A percentile compares a stretch with the other conserved stretches of the same genome.
Evolutionary conservation across 2,329 filamentous ascomycete genomes (phyloP).

Genomic region (Pseudopithomyces chartarum): DNA sequence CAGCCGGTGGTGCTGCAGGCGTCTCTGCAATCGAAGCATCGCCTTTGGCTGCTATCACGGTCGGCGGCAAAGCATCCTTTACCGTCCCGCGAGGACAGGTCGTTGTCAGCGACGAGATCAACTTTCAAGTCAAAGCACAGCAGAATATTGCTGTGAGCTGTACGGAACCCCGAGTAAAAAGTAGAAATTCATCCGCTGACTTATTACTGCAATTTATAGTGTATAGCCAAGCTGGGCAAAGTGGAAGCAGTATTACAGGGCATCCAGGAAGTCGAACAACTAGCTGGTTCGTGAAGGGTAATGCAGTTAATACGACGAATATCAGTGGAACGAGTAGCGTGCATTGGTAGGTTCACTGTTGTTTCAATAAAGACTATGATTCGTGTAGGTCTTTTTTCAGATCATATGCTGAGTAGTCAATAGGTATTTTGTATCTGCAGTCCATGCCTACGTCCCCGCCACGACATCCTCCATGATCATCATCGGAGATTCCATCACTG

Average conservation of each 20-base stretch:
- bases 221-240: constrained; percentile 61
- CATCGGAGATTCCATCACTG: constrained; percentile 69
- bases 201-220: constrained; percentile 28
- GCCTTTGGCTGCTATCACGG: constrained; percentile 60
- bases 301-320: constrained; percentile 55
- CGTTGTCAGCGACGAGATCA: constrained; percentile 64
- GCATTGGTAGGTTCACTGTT: constrained; percentile 43
- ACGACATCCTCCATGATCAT: constrained; percentile 54
- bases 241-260: constrained; percentile 60
- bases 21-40: constrained; percentile 55
- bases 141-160: constrained; percentile 59
- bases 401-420: not conserved
- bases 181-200: no score
- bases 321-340: constrained; percentile 49
- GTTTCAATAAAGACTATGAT: not conserved
- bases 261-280: constrained; percentile 69
- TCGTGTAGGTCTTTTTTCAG: not conserved
- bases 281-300: constrained; percentile 62
- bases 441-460: constrained; percentile 57
- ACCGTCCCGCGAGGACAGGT: constrained; percentile 60
- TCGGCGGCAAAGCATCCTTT: constrained; percentile 58
- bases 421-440: constrained; percentile 62
- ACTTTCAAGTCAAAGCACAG: constrained; percentile 52
- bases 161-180: no score
- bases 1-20: constrained; percentile 58